These are phyloP conservation scores for Iris pallida DNA, from an alignment of 116 monocot genomes.

Conservation along the genomic window DNA sequence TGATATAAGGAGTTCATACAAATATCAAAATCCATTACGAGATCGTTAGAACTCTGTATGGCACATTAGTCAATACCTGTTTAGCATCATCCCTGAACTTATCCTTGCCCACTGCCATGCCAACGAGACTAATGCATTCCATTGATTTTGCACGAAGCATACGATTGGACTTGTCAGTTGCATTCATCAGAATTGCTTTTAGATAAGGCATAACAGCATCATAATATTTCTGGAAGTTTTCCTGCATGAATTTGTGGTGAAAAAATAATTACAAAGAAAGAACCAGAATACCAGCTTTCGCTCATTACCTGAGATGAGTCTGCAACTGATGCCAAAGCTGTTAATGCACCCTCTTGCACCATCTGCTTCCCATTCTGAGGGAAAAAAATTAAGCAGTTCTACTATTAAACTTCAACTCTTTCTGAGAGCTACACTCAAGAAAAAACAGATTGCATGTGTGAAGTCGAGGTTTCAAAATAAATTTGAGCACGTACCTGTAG, in stretches of 20 bases:
- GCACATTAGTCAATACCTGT: slow-evolving; percentile 36
- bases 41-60: neutral
- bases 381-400: neutral
- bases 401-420: neutral
- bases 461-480: neutral
- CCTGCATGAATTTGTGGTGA: slow-evolving; percentile 34
- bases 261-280: slow-evolving; percentile 5
- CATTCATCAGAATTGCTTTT: slow-evolving; percentile 80
- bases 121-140: slow-evolving; percentile 95
- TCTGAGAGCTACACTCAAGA: neutral
- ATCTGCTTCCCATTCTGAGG: slow-evolving; percentile 82
- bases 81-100: slow-evolving; percentile 92
- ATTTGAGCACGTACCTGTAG: slow-evolving; percentile 48
- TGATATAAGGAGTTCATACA: neutral
- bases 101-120: slow-evolving; percentile 94
- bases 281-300: neutral
- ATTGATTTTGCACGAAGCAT: slow-evolving; percentile 94
- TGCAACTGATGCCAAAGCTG: slow-evolving; percentile 92
- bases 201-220: slow-evolving; percentile 93
- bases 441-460: neutral
- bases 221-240: slow-evolving; percentile 91
- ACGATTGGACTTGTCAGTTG: slow-evolving; percentile 81
- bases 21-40: neutral
- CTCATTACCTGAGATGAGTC: slow-evolving; percentile 79
- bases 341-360: slow-evolving; percentile 90